phyloP scores from a whole-genome alignment of 2,329 filamentous ascomycete species.

The Sarocladiaceae sp. region DNA sequence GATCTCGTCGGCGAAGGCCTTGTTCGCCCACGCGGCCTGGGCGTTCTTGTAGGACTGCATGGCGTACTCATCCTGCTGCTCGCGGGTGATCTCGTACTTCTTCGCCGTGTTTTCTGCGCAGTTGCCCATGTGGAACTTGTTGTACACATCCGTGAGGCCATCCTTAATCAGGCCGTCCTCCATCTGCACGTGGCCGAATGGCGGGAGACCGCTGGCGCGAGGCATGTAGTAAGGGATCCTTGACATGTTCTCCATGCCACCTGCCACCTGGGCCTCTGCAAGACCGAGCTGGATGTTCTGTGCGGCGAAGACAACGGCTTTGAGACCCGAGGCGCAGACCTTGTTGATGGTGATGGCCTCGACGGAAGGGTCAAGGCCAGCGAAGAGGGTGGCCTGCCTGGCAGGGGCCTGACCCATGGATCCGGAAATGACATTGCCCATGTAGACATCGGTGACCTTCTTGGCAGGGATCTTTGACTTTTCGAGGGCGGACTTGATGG shows the following conservation, averaged over 20 bases:
- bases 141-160: slow-evolving; percentile 92
- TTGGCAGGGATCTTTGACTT: slow-evolving; percentile 78
- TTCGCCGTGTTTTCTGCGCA: slow-evolving; percentile 94
- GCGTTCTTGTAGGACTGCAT: slow-evolving; percentile 85
- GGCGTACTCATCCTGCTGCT: slow-evolving; percentile 87
- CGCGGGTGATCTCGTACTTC: slow-evolving; percentile 70
- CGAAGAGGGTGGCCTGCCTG: slow-evolving; percentile 82
- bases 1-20: slow-evolving; percentile 84
- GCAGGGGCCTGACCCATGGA: slow-evolving; percentile 85
- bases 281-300: slow-evolving; percentile 92
- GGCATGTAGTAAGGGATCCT: slow-evolving; percentile 86
- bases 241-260: slow-evolving; percentile 98
- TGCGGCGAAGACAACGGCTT: slow-evolving; percentile 83
- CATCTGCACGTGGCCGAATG: slow-evolving; percentile 81
- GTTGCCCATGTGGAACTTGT: slow-evolving; percentile 96
- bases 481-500: slow-evolving; percentile 83
- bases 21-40: slow-evolving; percentile 79
- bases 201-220: slow-evolving; percentile 71
- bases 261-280: slow-evolving; percentile 81
- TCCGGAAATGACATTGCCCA: slow-evolving; percentile 90
- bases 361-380: slow-evolving; percentile 71
- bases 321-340: slow-evolving; percentile 92
- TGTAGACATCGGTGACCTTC: slow-evolving; percentile 88
- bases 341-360: slow-evolving; percentile 97
- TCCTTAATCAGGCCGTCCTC: slow-evolving; percentile 93